Evolutionary conservation across 441 rosid genomes (phyloP).

Genomic region (Mallotus japonicus): DNA sequence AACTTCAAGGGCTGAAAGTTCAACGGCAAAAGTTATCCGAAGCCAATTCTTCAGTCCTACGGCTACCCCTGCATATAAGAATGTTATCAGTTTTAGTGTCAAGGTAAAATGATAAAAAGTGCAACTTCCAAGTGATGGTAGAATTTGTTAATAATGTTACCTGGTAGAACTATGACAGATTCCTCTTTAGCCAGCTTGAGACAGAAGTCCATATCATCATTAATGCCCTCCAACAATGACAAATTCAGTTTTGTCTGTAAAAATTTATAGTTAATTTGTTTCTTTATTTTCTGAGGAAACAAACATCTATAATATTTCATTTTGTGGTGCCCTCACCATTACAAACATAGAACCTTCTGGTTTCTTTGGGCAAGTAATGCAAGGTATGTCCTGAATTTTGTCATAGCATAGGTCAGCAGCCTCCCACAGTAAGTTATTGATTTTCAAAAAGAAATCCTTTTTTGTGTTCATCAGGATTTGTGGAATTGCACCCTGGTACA

Average conservation of each 20-base stretch:
- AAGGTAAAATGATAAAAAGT: not conserved
- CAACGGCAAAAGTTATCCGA: slow-evolving; percentile 60
- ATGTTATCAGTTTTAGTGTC: not conserved
- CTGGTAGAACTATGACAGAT: slow-evolving; percentile 49
- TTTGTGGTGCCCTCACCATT: slow-evolving; percentile 37
- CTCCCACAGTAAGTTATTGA: slow-evolving; percentile 37
- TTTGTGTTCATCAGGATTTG: slow-evolving; percentile 56
- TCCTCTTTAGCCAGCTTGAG: slow-evolving; percentile 57
- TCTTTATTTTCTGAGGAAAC: not conserved
- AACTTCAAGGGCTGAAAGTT: slow-evolving; percentile 49
- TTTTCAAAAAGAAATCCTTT: slow-evolving; percentile 54
- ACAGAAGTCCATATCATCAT: slow-evolving; percentile 61
- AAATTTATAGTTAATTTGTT: not conserved
- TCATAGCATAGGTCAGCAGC: slow-evolving; percentile 49
- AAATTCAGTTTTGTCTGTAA: slow-evolving; percentile 45
- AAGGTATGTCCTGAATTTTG: slow-evolving; percentile 51
- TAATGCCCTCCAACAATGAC: slow-evolving; percentile 43
- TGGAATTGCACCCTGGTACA: slow-evolving; percentile 64
- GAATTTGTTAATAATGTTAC: slow-evolving; percentile 19
- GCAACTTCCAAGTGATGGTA: not conserved
- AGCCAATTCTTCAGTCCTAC: slow-evolving; percentile 76
- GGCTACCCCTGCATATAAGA: slow-evolving; percentile 41
- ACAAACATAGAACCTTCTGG: slow-evolving; percentile 55
- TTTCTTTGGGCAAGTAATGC: slow-evolving; percentile 52
- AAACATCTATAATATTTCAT: not conserved